Percentiles rank a stretch among this genome's conserved stretches.
phyloP scores from a whole-genome alignment of 192 early-diverging fungal genomes.

The Coemansia furcata region DNA sequence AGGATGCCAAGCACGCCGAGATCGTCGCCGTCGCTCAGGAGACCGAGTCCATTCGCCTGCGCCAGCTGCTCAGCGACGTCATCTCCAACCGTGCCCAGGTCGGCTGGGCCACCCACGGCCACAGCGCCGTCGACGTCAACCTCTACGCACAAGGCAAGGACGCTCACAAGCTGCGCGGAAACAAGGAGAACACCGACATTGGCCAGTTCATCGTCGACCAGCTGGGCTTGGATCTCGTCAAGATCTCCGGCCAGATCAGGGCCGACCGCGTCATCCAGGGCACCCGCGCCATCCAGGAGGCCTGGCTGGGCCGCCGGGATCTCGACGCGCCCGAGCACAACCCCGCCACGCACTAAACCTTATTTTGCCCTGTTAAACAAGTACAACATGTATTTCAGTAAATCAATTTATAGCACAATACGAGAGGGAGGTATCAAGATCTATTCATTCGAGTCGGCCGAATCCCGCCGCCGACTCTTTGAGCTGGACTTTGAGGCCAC shows the following conservation, averaged over 20 bases:
- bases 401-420: neutral
- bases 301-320: conserved; percentile 47
- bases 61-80: conserved; percentile 55
- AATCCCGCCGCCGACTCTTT: conserved; percentile 3
- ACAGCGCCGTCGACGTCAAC: conserved; percentile 95
- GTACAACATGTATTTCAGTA: neutral
- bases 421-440: neutral
- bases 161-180: conserved; percentile 63
- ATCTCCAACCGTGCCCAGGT: conserved; percentile 58
- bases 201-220: conserved; percentile 64
- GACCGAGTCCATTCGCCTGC: conserved; percentile 37
- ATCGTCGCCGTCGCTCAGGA: conserved; percentile 46
- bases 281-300: conserved; percentile 23
- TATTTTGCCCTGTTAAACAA: neutral
- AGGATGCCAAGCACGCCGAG: conserved; percentile 66
- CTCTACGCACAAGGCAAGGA: conserved; percentile 78
- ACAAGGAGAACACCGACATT: conserved; percentile 88
- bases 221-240: conserved; percentile 62
- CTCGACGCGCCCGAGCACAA: conserved; percentile 45
- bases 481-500: neutral
- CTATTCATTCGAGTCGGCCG: neutral
- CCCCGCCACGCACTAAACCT: conserved; percentile 12
- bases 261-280: conserved; percentile 34
- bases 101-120: conserved; percentile 88
- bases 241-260: conserved; percentile 60